Conservation (phyloP, 2,329 filamentous ascomycete species). For the Sphaerulina vaccinii region DNA sequence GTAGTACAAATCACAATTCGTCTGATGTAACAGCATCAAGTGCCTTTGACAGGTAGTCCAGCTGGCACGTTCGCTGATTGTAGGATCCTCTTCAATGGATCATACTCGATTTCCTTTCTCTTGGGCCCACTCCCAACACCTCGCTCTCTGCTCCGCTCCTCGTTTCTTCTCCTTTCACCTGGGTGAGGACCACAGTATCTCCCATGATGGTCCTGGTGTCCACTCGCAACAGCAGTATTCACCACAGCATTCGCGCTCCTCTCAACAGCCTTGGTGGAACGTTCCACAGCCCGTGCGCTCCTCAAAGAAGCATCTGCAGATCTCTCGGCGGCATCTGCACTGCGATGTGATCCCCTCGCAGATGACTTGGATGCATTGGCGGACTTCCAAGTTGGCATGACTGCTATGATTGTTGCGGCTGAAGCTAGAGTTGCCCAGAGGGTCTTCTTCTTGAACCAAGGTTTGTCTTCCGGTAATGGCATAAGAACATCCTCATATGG, state of each 20-base stretch:
- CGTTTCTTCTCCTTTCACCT: constrained; percentile 4
- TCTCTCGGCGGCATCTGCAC: constrained; percentile 19
- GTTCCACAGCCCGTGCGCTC: constrained; percentile 13
- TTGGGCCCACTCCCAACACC: background rate
- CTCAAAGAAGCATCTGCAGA: constrained; percentile 14
- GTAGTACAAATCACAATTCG: background rate
- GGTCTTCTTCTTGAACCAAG: constrained; percentile 29
- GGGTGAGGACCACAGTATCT: constrained; percentile 19
- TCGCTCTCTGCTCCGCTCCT: constrained; percentile 8
- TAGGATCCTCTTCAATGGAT: constrained; percentile 6
- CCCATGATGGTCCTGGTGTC: constrained; percentile 26
- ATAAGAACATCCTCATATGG: constrained; percentile 8
- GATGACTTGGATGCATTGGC: constrained; percentile 15
- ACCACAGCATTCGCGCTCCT: constrained; percentile 23
- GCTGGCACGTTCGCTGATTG: constrained; percentile 7
- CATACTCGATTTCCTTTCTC: constrained; percentile 9
- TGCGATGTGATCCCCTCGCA: constrained; percentile 17
- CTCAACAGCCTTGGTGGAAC: constrained; percentile 14
- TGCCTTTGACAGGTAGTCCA: constrained; percentile 4
- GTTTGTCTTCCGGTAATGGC: constrained; percentile 14
- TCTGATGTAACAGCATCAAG: background rate
- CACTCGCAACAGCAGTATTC: constrained; percentile 25
- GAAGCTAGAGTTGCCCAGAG: constrained; percentile 26
- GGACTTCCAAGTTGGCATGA: constrained; percentile 18
- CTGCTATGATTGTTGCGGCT: constrained; percentile 22